These are phyloP conservation scores for Cytospora piceicola DNA, from an alignment of 2,329 filamentous ascomycete genomes.

Conservation along the genomic window DNA sequence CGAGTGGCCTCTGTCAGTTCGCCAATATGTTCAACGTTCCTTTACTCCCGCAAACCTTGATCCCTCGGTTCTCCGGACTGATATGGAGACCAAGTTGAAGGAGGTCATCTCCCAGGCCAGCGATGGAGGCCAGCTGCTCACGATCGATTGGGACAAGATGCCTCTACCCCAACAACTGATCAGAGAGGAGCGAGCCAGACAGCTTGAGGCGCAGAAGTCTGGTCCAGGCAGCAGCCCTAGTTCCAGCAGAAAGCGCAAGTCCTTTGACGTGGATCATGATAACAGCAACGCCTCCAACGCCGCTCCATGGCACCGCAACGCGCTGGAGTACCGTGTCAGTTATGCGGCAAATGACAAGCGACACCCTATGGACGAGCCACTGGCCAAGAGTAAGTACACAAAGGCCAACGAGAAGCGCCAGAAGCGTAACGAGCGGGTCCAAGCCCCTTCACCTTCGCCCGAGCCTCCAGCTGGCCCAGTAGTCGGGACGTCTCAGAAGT, in stretches of 20 bases:
- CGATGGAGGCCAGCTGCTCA: conserved; percentile 70
- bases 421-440: conserved; percentile 70
- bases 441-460: conserved; percentile 64
- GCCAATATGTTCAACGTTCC: conserved; percentile 85
- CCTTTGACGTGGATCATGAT: conserved; percentile 64
- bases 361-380: conserved; percentile 46
- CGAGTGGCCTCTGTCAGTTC: conserved; percentile 81
- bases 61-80: conserved; percentile 62
- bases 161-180: conserved; percentile 86
- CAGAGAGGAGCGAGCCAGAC: conserved; percentile 62
- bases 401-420: conserved; percentile 85
- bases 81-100: conserved; percentile 86
- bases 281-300: conserved; percentile 47
- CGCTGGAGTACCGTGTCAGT: conserved; percentile 77
- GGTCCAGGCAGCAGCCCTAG: conserved; percentile 29
- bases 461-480: conserved; percentile 70
- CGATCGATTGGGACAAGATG: conserved; percentile 80
- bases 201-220: conserved; percentile 29
- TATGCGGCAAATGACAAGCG: conserved; percentile 56
- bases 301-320: conserved; percentile 70
- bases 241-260: conserved; percentile 77
- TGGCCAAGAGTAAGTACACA: conserved; percentile 79
- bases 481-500: conserved; percentile 77
- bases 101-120: conserved; percentile 82
- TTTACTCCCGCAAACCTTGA: conserved; percentile 77